A percentile compares a stretch with the other conserved stretches of the same genome.
phyloP scores from a whole-genome alignment of 2,329 filamentous ascomycete species.

The Fusarium mundagurra region DNA sequence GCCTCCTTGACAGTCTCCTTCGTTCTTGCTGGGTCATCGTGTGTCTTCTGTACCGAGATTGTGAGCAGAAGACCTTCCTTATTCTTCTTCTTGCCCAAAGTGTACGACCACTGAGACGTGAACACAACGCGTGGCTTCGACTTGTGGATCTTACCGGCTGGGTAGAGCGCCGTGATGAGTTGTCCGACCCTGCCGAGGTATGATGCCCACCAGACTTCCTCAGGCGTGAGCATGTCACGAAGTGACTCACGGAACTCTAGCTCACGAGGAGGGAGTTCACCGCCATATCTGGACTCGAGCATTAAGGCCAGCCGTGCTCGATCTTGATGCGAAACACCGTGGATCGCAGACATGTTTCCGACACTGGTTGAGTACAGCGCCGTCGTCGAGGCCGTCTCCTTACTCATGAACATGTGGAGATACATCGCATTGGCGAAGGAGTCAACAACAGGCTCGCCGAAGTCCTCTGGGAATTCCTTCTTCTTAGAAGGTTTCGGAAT shows the following conservation, averaged over 20 bases:
- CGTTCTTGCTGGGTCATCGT: constrained; percentile 51
- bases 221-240: constrained; percentile 60
- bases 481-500: constrained; percentile 52
- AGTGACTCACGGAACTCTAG: constrained; percentile 63
- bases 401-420: constrained; percentile 59
- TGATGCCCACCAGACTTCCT: constrained; percentile 71
- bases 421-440: constrained; percentile 70
- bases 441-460: constrained; percentile 59
- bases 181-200: constrained; percentile 70
- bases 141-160: constrained; percentile 61
- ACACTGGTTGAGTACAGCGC: constrained; percentile 72
- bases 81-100: constrained; percentile 51
- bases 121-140: constrained; percentile 53
- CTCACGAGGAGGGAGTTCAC: constrained; percentile 68
- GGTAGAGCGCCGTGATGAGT: constrained; percentile 68
- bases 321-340: constrained; percentile 70
- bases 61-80: constrained; percentile 55
- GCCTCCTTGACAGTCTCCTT: constrained; percentile 53
- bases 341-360: constrained; percentile 67
- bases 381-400: constrained; percentile 65
- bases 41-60: constrained; percentile 53
- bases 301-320: constrained; percentile 69
- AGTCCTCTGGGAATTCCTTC: constrained; percentile 49
- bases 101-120: constrained; percentile 53
- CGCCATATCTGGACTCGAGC: constrained; percentile 72